Evolutionary conservation across 2,329 filamentous ascomycete genomes (phyloP), one percentile per base, ranked within the genome.

Genomic region (Sclerotinia spermophila): DNA sequence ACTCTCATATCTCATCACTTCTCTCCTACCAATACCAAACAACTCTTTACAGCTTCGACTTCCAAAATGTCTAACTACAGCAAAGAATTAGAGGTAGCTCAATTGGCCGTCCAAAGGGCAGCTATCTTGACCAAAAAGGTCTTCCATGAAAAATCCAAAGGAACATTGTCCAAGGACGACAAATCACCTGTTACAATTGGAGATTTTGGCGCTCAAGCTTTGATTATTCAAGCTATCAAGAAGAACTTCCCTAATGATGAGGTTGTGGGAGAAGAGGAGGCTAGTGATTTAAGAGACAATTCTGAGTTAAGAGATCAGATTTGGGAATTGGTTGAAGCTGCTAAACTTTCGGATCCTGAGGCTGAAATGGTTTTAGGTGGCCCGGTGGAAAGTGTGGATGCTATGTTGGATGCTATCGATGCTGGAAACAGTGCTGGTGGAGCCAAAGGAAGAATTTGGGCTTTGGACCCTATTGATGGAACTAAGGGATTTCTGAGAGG

Each of bases 401-500:
- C 85, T 53, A 89, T 92, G 89, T 80, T 92, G 72, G 84, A 87
- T 74, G 82, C 90, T 53, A 89, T 93, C 75, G 90, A 92, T 82
- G 81, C 82, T 72, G 90, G 90, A 56, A 87, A 87, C 79, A 92
- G 90, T 81, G 82, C 86, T 71, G 93, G 93, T 72, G 93, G 93
- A 40, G 81, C 83, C 72, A 86, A 84, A 74, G 94, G 93, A 73
- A 86, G 96, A 75, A 93, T 98, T 81, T 99, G 96, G 96, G 92
- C 95, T 55, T 89, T 99, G 71, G 96, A 99, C 81, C 96, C 96
- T 72, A 97, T 99, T 73, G 96, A 99, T 81, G 96, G 96, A 75
- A 99, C 96, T 68, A 97, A 97, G 83, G 96, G 96, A 42, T 99
- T 99, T 84, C 85, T 99, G 72, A 89, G 96, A 73, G 96, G 96